Conservation (phyloP, 1,284 basidiomycete species). For the Puccinia brachypodii region DNA sequence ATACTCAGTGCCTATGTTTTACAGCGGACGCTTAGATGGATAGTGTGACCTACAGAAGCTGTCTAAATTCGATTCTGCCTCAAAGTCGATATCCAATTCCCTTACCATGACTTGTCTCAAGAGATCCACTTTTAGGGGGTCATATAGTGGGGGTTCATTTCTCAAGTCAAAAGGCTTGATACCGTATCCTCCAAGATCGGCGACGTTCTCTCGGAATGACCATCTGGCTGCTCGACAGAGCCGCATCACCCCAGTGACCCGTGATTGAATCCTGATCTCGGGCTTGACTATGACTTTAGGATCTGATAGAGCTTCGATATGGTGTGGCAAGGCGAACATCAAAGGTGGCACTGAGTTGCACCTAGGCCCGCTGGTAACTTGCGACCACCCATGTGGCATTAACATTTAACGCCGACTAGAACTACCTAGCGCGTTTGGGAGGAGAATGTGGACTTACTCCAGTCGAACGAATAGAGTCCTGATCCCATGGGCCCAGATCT, state of each 20-base stretch:
- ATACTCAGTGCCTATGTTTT: not conserved
- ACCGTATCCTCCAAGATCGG: not conserved
- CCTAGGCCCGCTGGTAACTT: slow-evolving; percentile 40
- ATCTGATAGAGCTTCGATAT: slow-evolving; percentile 27
- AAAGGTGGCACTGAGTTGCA: slow-evolving; percentile 1
- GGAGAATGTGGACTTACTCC: slow-evolving; percentile 31
- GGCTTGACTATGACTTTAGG: slow-evolving; percentile 14
- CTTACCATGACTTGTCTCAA: slow-evolving; percentile 32
- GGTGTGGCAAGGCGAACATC: slow-evolving; percentile 47
- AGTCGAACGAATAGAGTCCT: slow-evolving; percentile 44
- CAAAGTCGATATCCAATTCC: slow-evolving; percentile 41
- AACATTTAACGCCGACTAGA: not conserved
- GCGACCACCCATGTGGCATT: not conserved
- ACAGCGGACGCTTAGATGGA: not conserved
- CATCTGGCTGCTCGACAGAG: slow-evolving; percentile 19
- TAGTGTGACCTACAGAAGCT: slow-evolving; percentile 33
- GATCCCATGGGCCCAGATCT: slow-evolving; percentile 32
- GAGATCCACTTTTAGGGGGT: not conserved
- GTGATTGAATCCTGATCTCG: slow-evolving; percentile 21
- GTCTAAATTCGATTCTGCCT: slow-evolving; percentile 29
- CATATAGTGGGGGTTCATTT: not conserved
- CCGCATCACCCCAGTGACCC: slow-evolving; percentile 38
- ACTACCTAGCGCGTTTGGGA: not conserved
- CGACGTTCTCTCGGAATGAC: slow-evolving; percentile 29
- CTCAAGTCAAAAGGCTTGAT: slow-evolving; percentile 7